Percentiles rank a stretch among this genome's conserved stretches.
These are phyloP conservation scores for Spiraea crenata DNA, from an alignment of 331 rosid genomes.

Conservation along the genomic window DNA sequence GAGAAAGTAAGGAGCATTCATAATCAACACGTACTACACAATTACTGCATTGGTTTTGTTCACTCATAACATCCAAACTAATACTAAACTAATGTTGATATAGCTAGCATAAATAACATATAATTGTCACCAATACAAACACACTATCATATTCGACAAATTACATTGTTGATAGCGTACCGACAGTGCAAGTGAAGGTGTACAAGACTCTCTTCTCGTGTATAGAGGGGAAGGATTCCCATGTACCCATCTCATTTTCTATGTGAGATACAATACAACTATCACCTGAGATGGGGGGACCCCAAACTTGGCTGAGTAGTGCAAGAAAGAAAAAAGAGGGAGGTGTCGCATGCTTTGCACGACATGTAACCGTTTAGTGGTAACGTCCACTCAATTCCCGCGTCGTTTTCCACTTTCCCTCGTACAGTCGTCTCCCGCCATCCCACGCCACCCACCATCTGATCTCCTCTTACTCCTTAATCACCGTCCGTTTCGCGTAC, in stretches of 20 bases:
- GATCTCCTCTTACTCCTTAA: not conserved
- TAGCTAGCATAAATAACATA: too few relatives aligned
- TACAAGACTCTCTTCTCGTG: too few relatives aligned
- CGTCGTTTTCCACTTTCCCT: not conserved
- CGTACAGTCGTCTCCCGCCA: not conserved
- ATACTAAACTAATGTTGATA: too few relatives aligned
- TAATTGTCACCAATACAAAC: too few relatives aligned
- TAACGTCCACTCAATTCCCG: conserved; percentile 6
- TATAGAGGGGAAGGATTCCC: too few relatives aligned
- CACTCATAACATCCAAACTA: too few relatives aligned
- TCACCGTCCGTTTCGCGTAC: not conserved
- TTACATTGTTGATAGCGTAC: too few relatives aligned
- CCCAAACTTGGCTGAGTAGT: not conserved
- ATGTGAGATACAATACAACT: not conserved
- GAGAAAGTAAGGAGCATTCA: too few relatives aligned
- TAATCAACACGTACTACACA: too few relatives aligned
- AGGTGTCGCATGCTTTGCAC: conserved; percentile 23
- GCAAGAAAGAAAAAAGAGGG: not conserved
- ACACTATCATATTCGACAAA: too few relatives aligned
- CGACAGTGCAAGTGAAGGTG: too few relatives aligned
- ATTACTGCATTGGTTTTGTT: too few relatives aligned
- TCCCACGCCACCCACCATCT: not conserved
- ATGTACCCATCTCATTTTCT: not conserved
- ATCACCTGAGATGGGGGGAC: not conserved
- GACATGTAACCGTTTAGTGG: conserved; percentile 37